A percentile compares a stretch with the other conserved stretches of the same genome.
phyloP scores from a whole-genome alignment of 208 protist species.

The Phytomonas serpens region DNA sequence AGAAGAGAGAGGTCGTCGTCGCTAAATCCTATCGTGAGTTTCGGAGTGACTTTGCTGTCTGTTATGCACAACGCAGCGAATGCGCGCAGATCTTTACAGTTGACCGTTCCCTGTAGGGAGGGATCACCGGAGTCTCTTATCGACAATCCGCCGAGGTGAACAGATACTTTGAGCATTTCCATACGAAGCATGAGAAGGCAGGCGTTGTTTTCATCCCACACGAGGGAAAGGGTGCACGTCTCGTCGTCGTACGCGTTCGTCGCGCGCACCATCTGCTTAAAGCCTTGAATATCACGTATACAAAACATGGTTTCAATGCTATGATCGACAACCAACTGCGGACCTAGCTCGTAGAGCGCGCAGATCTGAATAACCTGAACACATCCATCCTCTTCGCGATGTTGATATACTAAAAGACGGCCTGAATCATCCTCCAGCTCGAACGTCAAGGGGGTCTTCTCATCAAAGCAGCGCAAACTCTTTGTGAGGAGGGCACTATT shows the following conservation, averaged over 20 bases:
- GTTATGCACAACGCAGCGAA: constrained; percentile 34
- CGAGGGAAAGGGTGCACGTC: constrained; percentile 15
- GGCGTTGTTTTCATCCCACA: neutral
- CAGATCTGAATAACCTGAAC: constrained; percentile 34
- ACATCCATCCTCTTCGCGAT: constrained; percentile 18
- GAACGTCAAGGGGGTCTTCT: constrained; percentile 24
- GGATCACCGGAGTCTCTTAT: neutral
- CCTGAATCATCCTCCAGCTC: constrained; percentile 27
- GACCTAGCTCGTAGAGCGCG: constrained; percentile 54
- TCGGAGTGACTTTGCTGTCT: constrained; percentile 9
- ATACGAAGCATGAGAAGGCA: neutral
- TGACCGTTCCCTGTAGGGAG: constrained; percentile 25
- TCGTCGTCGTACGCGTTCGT: constrained; percentile 31
- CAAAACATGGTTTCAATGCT: constrained; percentile 27
- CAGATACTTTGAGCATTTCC: neutral
- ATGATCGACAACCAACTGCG: constrained; percentile 41
- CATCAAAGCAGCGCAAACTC: constrained; percentile 42
- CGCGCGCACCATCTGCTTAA: constrained; percentile 38
- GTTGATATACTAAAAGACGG: constrained; percentile 35
- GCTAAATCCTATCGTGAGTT: constrained; percentile 45
- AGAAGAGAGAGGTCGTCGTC: constrained; percentile 34
- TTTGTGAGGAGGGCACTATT: constrained; percentile 31
- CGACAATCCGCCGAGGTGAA: neutral
- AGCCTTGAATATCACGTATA: constrained; percentile 36
- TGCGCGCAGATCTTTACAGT: constrained; percentile 34